These are phyloP conservation scores for Neopestalotiopsis sp. DNA, from an alignment of 2,329 filamentous ascomycete genomes.

Conservation along the genomic window DNA sequence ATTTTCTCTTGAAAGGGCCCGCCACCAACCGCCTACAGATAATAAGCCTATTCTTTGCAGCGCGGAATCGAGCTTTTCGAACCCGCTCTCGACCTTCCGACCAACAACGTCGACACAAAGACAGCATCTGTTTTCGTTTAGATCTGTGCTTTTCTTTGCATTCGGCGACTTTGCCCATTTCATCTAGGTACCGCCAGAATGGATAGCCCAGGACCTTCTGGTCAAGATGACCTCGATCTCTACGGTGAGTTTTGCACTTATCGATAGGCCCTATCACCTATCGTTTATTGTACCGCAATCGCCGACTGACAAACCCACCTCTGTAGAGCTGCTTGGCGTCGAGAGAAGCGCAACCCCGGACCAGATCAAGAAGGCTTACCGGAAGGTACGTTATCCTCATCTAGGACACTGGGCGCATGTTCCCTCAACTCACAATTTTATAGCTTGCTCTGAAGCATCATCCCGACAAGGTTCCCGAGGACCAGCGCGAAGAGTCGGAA, in stretches of 20 bases:
- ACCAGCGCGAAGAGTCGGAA: slow-evolving; percentile 84
- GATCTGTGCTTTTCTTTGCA: slow-evolving; percentile 2
- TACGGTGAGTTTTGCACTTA: slow-evolving; percentile 49
- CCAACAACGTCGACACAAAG: neutral
- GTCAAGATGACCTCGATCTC: slow-evolving; percentile 59
- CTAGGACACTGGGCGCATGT: neutral
- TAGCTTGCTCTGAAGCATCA: slow-evolving; percentile 88
- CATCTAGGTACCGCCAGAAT: slow-evolving; percentile 26
- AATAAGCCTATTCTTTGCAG: slow-evolving; percentile 15
- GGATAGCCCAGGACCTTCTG: slow-evolving; percentile 32
- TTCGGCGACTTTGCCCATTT: neutral
- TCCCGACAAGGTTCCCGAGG: slow-evolving; percentile 92
- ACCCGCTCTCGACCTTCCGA: neutral
- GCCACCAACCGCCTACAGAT: slow-evolving; percentile 26
- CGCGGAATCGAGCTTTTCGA: slow-evolving; percentile 8
- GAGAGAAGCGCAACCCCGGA: slow-evolving; percentile 73
- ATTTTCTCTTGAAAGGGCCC: slow-evolving; percentile 28
- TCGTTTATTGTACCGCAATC: neutral
- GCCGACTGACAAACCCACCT: slow-evolving; percentile 17
- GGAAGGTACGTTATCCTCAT: slow-evolving; percentile 69
- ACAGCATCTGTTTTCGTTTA: neutral
- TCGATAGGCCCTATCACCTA: slow-evolving; percentile 6
- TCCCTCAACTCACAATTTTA: neutral
- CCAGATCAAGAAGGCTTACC: slow-evolving; percentile 94
- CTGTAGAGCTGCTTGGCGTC: slow-evolving; percentile 78